A percentile compares a stretch with the other conserved stretches of the same genome.
Evolutionary conservation across 1,139 yeast species (phyloP).

Genomic region (Suhomyces ambrosiae): DNA sequence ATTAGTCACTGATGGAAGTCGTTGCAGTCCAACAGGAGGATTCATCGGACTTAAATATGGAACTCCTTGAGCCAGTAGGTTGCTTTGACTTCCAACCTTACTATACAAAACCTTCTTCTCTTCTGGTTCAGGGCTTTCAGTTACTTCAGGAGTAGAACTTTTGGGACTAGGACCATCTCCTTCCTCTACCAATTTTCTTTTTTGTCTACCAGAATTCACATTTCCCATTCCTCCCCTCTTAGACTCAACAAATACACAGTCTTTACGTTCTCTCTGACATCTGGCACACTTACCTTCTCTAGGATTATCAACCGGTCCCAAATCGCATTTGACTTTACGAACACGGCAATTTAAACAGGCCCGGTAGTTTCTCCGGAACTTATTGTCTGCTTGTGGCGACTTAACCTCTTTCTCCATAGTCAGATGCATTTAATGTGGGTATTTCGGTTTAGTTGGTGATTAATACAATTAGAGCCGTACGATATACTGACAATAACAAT

Average conservation of each 20-base stretch:
- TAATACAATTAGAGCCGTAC: too few species aligned
- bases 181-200: constrained; percentile 25
- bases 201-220: constrained; percentile 40
- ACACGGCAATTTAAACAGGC: constrained; percentile 86
- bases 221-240: constrained; percentile 58
- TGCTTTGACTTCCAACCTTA: background rate
- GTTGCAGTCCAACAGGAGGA: constrained; percentile 2
- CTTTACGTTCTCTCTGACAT: constrained; percentile 77
- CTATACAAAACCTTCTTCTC: background rate
- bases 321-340: constrained; percentile 81
- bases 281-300: constrained; percentile 82
- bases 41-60: background rate
- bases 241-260: constrained; percentile 74
- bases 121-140: constrained; percentile 9
- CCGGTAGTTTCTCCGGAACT: constrained; percentile 64
- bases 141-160: constrained; percentile 6
- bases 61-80: background rate
- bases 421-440: background rate
- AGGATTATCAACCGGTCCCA: constrained; percentile 76
- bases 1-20: constrained; percentile 13
- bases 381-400: background rate
- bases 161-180: constrained; percentile 9
- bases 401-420: background rate
- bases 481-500: too few species aligned
- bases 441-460: too few species aligned